Percentiles rank a stretch among this genome's conserved stretches.
These are phyloP conservation scores for Leccinum laetum DNA, from an alignment of 1,284 basidiomycete species.

Conservation along the genomic window DNA sequence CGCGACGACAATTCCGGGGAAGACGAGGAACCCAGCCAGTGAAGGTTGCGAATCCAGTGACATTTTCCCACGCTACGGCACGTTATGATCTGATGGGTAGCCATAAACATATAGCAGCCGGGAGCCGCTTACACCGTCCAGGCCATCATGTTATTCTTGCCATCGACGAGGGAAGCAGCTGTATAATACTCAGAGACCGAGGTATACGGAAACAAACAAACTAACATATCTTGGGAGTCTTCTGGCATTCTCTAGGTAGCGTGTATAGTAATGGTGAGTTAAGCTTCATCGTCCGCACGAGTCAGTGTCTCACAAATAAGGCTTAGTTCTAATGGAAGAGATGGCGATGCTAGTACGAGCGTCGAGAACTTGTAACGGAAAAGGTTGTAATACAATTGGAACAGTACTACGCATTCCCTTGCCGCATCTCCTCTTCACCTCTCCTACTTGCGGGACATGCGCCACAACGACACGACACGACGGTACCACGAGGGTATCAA, in stretches of 20 bases:
- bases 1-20: constrained; percentile 92
- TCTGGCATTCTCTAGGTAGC: constrained; percentile 71
- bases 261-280: constrained; percentile 70
- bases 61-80: constrained; percentile 62
- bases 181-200: constrained; percentile 34
- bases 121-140: constrained; percentile 53
- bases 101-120: background rate
- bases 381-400: too few species aligned
- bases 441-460: too few species aligned
- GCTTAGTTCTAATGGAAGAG: background rate
- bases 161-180: constrained; percentile 77
- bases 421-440: too few species aligned
- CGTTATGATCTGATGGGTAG: constrained; percentile 54
- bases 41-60: constrained; percentile 85
- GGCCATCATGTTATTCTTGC: constrained; percentile 57
- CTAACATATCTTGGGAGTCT: constrained; percentile 58
- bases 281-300: constrained; percentile 50
- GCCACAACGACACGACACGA: too few species aligned
- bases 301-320: constrained; percentile 1
- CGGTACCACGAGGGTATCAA: too few species aligned
- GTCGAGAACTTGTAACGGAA: background rate
- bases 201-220: too few species aligned
- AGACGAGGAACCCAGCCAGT: constrained; percentile 77
- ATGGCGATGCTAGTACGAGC: constrained; percentile 6
- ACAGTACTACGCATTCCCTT: too few species aligned